phyloP scores from a whole-genome alignment of 345 rosid genomes.

The Jatropha curcas region DNA sequence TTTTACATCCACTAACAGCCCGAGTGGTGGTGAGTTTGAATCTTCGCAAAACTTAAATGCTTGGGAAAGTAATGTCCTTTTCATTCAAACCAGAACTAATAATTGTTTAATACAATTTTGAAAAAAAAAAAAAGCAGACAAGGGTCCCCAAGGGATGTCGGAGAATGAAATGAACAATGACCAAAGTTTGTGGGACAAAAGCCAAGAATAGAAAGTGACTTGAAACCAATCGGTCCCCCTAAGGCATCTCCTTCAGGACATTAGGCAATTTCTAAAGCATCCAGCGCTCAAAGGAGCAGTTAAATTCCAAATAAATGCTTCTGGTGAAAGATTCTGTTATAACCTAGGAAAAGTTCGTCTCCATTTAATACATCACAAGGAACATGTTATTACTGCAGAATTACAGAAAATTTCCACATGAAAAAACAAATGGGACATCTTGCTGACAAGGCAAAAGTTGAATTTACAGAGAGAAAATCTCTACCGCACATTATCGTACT shows the following conservation, averaged over 20 bases:
- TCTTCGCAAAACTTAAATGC: slow-evolving; percentile 28
- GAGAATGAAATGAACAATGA: slow-evolving; percentile 59
- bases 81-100: slow-evolving; percentile 24
- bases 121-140: slow-evolving; percentile 44
- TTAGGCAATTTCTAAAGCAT: slow-evolving; percentile 31
- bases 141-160: slow-evolving; percentile 62
- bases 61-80: slow-evolving; percentile 29
- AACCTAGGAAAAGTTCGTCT: background rate
- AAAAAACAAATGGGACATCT: background rate
- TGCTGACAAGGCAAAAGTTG: slow-evolving; percentile 4
- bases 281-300: slow-evolving; percentile 12
- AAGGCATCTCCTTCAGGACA: slow-evolving; percentile 19
- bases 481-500: background rate
- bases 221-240: slow-evolving; percentile 50
- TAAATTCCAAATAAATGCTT: slow-evolving; percentile 1
- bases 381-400: background rate
- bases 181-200: slow-evolving; percentile 58
- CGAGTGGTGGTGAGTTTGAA: slow-evolving; percentile 39
- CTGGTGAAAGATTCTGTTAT: slow-evolving; percentile 5
- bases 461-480: background rate
- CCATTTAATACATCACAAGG: background rate
- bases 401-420: background rate
- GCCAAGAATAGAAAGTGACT: slow-evolving; percentile 51
- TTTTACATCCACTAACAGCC: slow-evolving; percentile 45
- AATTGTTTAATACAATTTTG: slow-evolving; percentile 25